Percentiles rank a stretch among this genome's conserved stretches.
Conservation (phyloP, 192 early-diverging fungal genomes). For the Coemansia sp. region DNA sequence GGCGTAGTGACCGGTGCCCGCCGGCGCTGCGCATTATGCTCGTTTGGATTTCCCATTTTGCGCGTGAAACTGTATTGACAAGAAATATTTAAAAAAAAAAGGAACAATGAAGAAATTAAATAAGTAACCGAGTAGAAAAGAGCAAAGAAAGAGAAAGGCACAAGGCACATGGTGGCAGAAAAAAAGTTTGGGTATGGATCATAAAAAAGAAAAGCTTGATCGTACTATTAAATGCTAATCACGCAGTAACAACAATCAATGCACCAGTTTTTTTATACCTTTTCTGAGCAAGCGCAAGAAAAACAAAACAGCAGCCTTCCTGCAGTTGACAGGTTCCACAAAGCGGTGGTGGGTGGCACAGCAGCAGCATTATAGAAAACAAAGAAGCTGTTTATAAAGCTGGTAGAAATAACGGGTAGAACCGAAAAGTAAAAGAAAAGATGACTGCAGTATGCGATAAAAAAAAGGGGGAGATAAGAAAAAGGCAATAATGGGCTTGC, state of each 20-base stretch:
- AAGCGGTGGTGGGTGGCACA: background rate
- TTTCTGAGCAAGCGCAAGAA: too few relatives aligned
- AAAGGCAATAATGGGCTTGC: slow-evolving; percentile 3
- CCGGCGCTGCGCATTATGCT: slow-evolving; percentile 18
- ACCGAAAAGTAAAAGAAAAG: background rate
- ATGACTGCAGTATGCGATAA: slow-evolving; percentile 11
- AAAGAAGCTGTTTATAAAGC: background rate
- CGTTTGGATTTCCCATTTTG: slow-evolving; percentile 5
- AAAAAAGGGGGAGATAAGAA: slow-evolving; percentile 10
- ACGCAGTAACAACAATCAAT: too few relatives aligned
- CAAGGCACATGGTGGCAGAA: too few relatives aligned
- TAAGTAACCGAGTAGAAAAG: background rate
- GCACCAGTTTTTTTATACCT: too few relatives aligned
- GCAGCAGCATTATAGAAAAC: background rate
- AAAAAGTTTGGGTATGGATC: too few relatives aligned
- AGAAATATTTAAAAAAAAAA: background rate
- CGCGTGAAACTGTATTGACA: background rate
- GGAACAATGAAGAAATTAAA: background rate
- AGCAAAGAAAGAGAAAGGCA: background rate
- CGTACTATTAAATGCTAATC: too few relatives aligned
- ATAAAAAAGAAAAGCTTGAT: too few relatives aligned
- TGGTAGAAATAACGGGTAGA: too few relatives aligned
- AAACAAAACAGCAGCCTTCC: too few relatives aligned
- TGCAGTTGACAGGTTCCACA: too few relatives aligned
- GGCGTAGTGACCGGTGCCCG: slow-evolving; percentile 23